A percentile compares a stretch with the other conserved stretches of the same genome.
Conservation (phyloP, 2,329 filamentous ascomycete species). For the Scedosporium minutisporum region DNA sequence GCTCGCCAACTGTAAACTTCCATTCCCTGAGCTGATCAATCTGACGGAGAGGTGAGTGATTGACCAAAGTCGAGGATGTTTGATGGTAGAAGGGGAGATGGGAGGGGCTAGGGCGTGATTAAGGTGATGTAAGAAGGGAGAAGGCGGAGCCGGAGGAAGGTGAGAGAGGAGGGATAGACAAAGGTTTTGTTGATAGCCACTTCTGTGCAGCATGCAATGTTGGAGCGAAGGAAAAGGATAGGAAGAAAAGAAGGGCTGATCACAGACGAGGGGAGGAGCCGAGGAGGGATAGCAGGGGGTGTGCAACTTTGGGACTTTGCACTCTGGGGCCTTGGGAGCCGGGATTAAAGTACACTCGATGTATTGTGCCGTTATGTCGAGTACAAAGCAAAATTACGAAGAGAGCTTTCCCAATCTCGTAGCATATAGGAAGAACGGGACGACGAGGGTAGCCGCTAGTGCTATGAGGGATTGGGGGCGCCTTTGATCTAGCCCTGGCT, state of each 20-base stretch:
- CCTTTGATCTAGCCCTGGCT: background rate
- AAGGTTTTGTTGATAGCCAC: constrained; percentile 1
- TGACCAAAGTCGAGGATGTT: background rate
- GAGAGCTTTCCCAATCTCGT: background rate
- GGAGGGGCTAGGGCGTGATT: background rate
- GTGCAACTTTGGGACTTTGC: background rate
- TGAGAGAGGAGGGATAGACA: constrained; percentile 1
- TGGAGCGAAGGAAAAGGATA: background rate
- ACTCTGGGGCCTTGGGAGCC: background rate
- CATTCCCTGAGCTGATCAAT: background rate
- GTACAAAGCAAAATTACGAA: background rate
- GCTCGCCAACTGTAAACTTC: background rate
- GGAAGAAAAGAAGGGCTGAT: background rate
- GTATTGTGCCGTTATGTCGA: background rate
- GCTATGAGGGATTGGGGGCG: background rate
- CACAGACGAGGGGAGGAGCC: background rate
- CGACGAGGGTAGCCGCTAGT: background rate
- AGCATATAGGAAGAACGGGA: background rate
- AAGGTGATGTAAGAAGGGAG: background rate
- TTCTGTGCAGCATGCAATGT: background rate
- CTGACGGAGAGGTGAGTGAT: background rate
- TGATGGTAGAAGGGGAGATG: background rate
- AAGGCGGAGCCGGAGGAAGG: background rate
- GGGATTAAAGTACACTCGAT: background rate
- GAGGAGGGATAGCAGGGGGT: background rate